Percentiles rank a stretch among this genome's conserved stretches.
These are phyloP conservation scores for Eucalyptus camaldulensis DNA, from an alignment of 345 rosid species.

Conservation along the genomic window DNA sequence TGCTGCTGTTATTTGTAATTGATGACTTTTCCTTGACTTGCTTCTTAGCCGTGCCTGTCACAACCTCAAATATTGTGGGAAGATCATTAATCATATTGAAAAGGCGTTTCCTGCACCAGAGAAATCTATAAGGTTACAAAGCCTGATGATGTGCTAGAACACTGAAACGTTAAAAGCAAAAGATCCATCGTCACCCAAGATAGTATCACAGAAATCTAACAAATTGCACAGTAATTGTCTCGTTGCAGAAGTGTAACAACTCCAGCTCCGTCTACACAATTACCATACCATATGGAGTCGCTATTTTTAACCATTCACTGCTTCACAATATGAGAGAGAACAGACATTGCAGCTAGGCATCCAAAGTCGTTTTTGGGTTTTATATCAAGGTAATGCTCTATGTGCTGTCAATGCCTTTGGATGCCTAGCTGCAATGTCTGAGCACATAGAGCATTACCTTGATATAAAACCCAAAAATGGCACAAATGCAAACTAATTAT, in stretches of 20 bases:
- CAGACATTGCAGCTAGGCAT: neutral
- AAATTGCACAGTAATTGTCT: neutral
- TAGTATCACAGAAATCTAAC: neutral
- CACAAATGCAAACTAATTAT: neutral
- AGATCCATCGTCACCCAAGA: neutral
- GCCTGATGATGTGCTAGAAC: neutral
- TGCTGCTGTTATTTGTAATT: constrained; percentile 55
- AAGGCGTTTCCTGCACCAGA: constrained; percentile 62
- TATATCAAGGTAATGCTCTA: no score
- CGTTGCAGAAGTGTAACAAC: neutral
- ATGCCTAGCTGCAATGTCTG: no score
- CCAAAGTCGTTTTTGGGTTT: no score
- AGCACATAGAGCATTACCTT: neutral
- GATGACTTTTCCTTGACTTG: constrained; percentile 53
- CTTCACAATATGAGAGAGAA: neutral
- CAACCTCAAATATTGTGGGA: constrained; percentile 78
- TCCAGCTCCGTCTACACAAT: neutral
- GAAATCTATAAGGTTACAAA: neutral
- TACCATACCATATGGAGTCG: neutral
- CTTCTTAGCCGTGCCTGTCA: constrained; percentile 55
- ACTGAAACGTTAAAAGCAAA: neutral
- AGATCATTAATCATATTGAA: constrained; percentile 80
- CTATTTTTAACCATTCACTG: neutral
- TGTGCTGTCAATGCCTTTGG: no score
- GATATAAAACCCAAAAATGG: neutral